Conservation (phyloP, 495 filamentous ascomycete species). For the Aspergillus sclerotioniger region DNA sequence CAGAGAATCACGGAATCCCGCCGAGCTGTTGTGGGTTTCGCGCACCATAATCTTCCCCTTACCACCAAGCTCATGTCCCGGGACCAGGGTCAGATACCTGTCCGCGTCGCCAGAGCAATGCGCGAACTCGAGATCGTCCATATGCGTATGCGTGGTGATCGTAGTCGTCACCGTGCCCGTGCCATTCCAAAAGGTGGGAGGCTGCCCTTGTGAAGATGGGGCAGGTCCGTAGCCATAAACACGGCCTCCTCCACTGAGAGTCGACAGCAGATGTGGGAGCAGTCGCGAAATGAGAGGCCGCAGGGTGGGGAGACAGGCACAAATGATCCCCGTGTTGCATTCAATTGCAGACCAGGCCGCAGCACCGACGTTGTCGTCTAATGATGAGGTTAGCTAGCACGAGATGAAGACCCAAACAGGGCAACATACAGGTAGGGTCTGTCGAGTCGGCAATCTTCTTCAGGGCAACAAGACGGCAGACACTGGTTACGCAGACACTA, state of each 20-base stretch:
- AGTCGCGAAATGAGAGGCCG: conserved; percentile 68
- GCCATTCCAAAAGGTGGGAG: conserved; percentile 33
- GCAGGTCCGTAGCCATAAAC: conserved; percentile 14
- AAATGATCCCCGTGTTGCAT: conserved; percentile 84
- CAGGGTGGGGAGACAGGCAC: conserved; percentile 81
- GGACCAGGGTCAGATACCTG: conserved; percentile 23
- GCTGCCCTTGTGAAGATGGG: conserved; percentile 16
- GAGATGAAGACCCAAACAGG: not conserved
- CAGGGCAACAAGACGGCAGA: conserved; percentile 38
- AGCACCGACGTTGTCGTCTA: conserved; percentile 55
- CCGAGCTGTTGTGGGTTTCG: not conserved
- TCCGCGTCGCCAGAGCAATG: conserved; percentile 25
- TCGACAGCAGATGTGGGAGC: conserved; percentile 33
- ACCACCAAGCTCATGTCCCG: conserved; percentile 17
- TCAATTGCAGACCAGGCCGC: conserved; percentile 85
- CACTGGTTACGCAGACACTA: conserved; percentile 48
- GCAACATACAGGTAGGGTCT: conserved; percentile 42
- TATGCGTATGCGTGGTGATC: conserved; percentile 25
- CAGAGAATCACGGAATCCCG: conserved; percentile 4
- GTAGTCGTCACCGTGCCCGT: conserved; percentile 30
- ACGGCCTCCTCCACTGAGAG: conserved; percentile 23
- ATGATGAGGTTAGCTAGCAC: conserved; percentile 5
- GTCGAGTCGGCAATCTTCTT: conserved; percentile 38
- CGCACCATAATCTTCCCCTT: conserved; percentile 13
- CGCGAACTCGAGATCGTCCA: conserved; percentile 36